Evolutionary conservation across 176 grass and related monocot genomes (phyloP), one percentile per base, ranked within the genome.

Genomic region (Guadua angustifolia): DNA sequence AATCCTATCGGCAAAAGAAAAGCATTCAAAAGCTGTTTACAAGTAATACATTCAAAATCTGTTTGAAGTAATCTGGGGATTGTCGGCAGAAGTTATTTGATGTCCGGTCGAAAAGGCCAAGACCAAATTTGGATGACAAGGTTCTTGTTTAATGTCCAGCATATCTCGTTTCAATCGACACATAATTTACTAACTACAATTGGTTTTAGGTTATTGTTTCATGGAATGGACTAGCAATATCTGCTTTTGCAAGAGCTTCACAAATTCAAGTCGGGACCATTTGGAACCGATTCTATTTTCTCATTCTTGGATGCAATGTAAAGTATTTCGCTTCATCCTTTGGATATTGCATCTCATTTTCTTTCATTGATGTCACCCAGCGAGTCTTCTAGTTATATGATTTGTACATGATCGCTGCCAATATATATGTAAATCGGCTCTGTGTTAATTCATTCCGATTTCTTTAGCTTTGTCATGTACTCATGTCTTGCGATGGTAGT

Each of bases 51-150:
- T n/a, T n/a, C n/a, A n/a, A n/a, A n/a, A n/a, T n/a, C n/a, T n/a
- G n/a, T n/a, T n/a, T n/a, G n/a, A n/a, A n/a, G n/a, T n/a, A n/a
- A n/a, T n/a, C n/a, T n/a, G 95, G 89, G 59, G 77, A 70, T 69
- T 93, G 93, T 51, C 84, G 85, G 11, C 81, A 85, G 61, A 95
- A 78, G 22, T 56, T 98, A 42, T 98, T 95, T 90, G 71, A 92
- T 85, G 50, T 78, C 46, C 76, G 93, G 56, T 91, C 83, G 8
- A 95, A 79, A 69, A 88, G 93, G 62, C 93, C 95, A 86, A 92
- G 85, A 61, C 95, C 95, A 53, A 93, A 98, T 90, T 85, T 95
- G 87, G 95, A 98, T 61, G 95, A 93, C 46, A 98, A 98, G 95
- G 95, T 97, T 75, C 50, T 73, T 78, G 16, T 85, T 71, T 77